Base-by-base conservation (phyloP, 495 filamentous ascomycete species). In the Thermochaetoides thermophila region DNA sequence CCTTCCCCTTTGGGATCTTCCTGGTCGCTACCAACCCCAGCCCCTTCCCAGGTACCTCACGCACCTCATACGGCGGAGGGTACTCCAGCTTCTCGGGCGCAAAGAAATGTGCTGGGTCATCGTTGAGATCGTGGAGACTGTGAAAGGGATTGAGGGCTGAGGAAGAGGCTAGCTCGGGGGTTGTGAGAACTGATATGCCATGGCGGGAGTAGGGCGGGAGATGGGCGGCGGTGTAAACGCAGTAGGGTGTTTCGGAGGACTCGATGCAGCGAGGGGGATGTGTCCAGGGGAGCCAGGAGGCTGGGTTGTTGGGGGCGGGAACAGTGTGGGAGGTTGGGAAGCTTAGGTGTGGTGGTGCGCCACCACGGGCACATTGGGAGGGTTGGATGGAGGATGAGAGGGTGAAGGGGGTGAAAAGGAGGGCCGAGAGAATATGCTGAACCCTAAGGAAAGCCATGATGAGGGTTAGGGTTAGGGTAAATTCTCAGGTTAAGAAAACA, bases 161-260 rank as follows among this genome's bases (percentile, higher is more conserved):
- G 7, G 14, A 31, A 4, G 49, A 39, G 3, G 52, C 52, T 2
- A 42, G 32, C 5, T 44, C 48, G 0, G 56, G 56, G 2, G 52
- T 57, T 8, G 52, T 54, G 35, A 57, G 34, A 32, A 60, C 35
- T 39, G 50, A 56, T 11, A 60, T 22, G 15, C 43, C 50, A 17
- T 37, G 24, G 27, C 27, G 20, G 21, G 6, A 6, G 6, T 6
- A 11, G 13, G 25, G 29, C 1, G 48, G 46, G 26, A 44, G 23
- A 13, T 35, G 32, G 12, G 48, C 53, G 37, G 45, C 49, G 15
- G 52, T 57, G 43, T 45, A 60, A 26, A 60, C 40, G 44, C 56
- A 60, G 33, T 43, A 54, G 27, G 47, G 29, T 2, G 42, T 30
- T 2, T 33, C 34, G 7, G 32, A 29, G 32, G 42, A 29, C 3